Percentiles rank a stretch among this genome's conserved stretches.
These are phyloP conservation scores for Persicaria maculosa DNA, from an alignment of 148 eudicot species.

Conservation along the genomic window DNA sequence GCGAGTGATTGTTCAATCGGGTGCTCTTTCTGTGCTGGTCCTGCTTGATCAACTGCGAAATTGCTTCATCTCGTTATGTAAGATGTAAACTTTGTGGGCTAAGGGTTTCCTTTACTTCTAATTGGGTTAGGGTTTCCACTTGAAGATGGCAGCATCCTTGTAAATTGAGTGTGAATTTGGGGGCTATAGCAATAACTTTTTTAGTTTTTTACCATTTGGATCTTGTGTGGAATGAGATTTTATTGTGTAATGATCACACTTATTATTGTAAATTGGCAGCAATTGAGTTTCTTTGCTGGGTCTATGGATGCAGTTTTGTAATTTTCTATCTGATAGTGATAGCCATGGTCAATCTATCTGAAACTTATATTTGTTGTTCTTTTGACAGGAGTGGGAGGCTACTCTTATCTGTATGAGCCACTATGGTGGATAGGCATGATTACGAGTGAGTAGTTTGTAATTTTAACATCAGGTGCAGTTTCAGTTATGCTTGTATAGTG, in stretches of 20 bases:
- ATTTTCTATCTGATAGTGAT: not conserved
- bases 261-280: not conserved
- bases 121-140: not conserved
- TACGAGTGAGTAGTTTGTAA: slow-evolving; percentile 28
- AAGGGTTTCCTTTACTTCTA: not conserved
- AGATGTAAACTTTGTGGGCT: not conserved
- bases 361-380: not conserved
- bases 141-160: not conserved
- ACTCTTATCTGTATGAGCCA: slow-evolving; percentile 39
- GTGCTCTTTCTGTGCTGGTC: not conserved
- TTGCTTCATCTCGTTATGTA: not conserved
- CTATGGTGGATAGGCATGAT: slow-evolving; percentile 51
- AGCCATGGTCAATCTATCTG: not conserved
- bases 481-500: not conserved
- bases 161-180: not conserved
- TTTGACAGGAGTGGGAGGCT: slow-evolving; percentile 39
- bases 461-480: not conserved
- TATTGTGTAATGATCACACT: not conserved
- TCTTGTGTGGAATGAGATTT: not conserved
- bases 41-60: not conserved
- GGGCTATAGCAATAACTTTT: not conserved
- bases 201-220: not conserved
- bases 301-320: not conserved
- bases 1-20: not conserved
- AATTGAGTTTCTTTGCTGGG: slow-evolving; percentile 6